Evolutionary conservation across 2,329 filamentous ascomycete genomes (phyloP), one percentile per base, ranked within the genome.

Genomic region (Neofusicoccum parvum): DNA sequence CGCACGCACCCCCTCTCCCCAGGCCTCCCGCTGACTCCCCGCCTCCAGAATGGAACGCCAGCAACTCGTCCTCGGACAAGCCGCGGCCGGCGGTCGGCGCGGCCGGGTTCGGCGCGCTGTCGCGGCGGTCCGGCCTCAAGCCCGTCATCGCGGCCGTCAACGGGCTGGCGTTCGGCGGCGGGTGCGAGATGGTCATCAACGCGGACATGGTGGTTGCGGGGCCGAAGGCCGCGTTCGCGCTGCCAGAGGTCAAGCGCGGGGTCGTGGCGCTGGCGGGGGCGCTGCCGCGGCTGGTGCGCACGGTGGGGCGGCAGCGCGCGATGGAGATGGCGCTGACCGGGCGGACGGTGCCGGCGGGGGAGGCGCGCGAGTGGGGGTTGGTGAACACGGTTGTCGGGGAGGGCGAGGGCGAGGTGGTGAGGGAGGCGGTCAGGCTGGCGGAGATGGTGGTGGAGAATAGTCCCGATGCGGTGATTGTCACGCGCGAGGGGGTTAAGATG

Each of bases 391-490:
- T 74, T 11, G 70, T 73, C 7, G 43, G 58, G 14, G 53, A 64
- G 41, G 70, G 69, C 15, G 32, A 68, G 56, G 68, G 75, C 4
- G 78, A 78, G 23, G 83, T 88, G 17, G 80, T 90, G 4, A 78
- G 78, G 10, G 85, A 83, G 71, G 89, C 90, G 36, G 69, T 94
- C 43, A 78, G 79, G 67, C 82, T 90, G 75, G 91, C 91, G 14
- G 77, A 74, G 46, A 78, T 82, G 73, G 84, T 94, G 70, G 86
- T 86, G 17, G 83, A 73, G 66, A 89, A 90, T 76, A 92, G 88
- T 70, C 92, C 91, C 2, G 92, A 95, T 76, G 83, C 89, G 27
- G 86, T 94, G 37, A 87, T 94, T 71, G 89, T 92, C n/a, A 89
- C 82, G 67, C 83, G 90, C 23, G 88, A 89, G 73, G 91, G 90